Evolutionary conservation across 2,329 filamentous ascomycete species (phyloP), one percentile per base, ranked within the genome.

Genomic region (Metarhizium guizhouense): DNA sequence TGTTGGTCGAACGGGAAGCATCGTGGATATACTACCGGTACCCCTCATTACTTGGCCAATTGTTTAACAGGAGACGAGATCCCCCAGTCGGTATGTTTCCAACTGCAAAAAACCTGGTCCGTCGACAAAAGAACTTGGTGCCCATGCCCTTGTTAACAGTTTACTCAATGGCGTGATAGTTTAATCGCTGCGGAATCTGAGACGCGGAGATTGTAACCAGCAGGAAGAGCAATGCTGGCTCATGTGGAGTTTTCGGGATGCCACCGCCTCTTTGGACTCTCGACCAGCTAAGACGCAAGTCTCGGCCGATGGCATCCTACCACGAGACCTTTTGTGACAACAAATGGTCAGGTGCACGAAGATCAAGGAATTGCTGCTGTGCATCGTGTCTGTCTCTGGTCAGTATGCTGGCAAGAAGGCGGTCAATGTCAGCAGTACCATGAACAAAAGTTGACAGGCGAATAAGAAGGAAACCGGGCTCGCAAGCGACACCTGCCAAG

Each of bases 291-390:
- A 18, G 40, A 16, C n/a, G 48, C 53, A 56, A 50, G 56, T 62
- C 58, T 62, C 58, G 61, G 61, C 56, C 60, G 54, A 55, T 55
- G 51, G 58, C 61, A 47, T 56, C 42, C n/a, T 13, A 45, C 50
- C 38, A 56, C 53, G 32, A 42, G 51, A 45, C 10, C 40, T 14
- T 30, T 36, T 49, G 56, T 54, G 50, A 51, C 54, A 49, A 51
- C 18, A 14, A 7, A 36, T 32, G 20, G 36, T 36, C 32, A 52
- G 53, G 47, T 40, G 51, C 48, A 54, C 56, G 56, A 51, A 25
- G 11, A 45, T 7, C 42, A 45, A 40, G 38, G 14, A 13, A 40
- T 16, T 5, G 8, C 11, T 40, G 14, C 5, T 20, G 42, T 16
- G 18, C 16, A 45, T 45, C 18, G 18, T 45, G 16, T 20, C n/a